Evolutionary conservation across 352 stramenopile species (phyloP), one percentile per base, ranked within the genome.

Genomic region (Nothophytophthora sp.): DNA sequence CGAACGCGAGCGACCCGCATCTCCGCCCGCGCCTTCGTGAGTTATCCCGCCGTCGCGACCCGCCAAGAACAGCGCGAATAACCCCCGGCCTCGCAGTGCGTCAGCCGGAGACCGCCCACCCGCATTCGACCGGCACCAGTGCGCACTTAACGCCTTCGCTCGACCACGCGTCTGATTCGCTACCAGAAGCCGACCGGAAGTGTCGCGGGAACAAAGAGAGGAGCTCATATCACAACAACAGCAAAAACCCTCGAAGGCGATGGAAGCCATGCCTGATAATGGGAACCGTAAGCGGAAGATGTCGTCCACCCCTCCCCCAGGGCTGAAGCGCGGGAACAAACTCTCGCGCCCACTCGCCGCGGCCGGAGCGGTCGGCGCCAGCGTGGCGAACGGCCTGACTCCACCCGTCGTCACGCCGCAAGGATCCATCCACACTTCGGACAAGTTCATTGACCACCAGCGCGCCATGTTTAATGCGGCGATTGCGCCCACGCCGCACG

Each of bases 201-300:
- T n/a, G n/a, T n/a, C n/a, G n/a, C n/a, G n/a, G n/a, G n/a, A n/a
- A n/a, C n/a, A n/a, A n/a, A n/a, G n/a, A n/a, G n/a, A n/a, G n/a
- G n/a, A n/a, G n/a, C n/a, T n/a, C n/a, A n/a, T n/a, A n/a, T n/a
- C n/a, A n/a, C n/a, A n/a, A n/a, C n/a, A 35, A 3, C 12, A 3
- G 5, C 29, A 12, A 36, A n/a, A n/a, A 47, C 39, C 32, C 39
- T 23, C 39, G 13, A 63, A 67, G 55, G 60, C 63, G 49, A 68
- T 50, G 27, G 60, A 67, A 39, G 63, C 71, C 53, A 47, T 66
- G 44, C 43, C 55, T 29, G 57, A 63, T 37, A 52, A 63, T 34
- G 51, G 51, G 38, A 86, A 82, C 55, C 81, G 81, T 64, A 92
- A 92, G 74, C 78, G 81, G 33, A 89, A 90, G 75, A 88, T 85